These are phyloP conservation scores for Mycena galopus DNA, from an alignment of 768 basidiomycete genomes.

Conservation along the genomic window DNA sequence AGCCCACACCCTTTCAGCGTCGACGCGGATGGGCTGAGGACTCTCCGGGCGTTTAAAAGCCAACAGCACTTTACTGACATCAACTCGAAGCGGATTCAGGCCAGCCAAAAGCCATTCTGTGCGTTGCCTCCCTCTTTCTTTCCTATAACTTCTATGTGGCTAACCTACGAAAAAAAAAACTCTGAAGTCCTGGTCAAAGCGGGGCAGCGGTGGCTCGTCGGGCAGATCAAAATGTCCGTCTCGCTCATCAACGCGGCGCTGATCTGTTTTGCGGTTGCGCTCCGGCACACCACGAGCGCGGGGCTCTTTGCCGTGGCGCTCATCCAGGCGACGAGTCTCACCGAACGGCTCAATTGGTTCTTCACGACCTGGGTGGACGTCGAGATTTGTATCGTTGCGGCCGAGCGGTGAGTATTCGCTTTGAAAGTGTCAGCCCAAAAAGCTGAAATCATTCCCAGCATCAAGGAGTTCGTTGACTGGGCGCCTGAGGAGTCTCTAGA, in stretches of 20 bases:
- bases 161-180: neutral
- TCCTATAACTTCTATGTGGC: neutral
- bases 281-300: slow-evolving; percentile 9
- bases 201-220: slow-evolving; percentile 16
- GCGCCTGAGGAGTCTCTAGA: slow-evolving; percentile 13
- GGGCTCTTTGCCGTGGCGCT: slow-evolving; percentile 23
- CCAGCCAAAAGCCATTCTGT: slow-evolving; percentile 21
- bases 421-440: neutral
- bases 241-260: slow-evolving; percentile 16
- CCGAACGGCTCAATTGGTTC: slow-evolving; percentile 25
- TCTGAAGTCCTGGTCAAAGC: slow-evolving; percentile 15
- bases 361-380: slow-evolving; percentile 24
- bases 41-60: slow-evolving; percentile 12
- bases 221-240: slow-evolving; percentile 20
- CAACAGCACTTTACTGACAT: slow-evolving; percentile 17
- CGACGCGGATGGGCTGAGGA: slow-evolving; percentile 12
- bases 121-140: neutral
- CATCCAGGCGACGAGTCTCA: slow-evolving; percentile 24
- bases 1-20: neutral
- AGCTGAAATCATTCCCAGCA: neutral
- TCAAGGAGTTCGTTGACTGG: slow-evolving; percentile 22
- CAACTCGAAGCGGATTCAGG: slow-evolving; percentile 18
- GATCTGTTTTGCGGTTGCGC: slow-evolving; percentile 17
- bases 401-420: slow-evolving; percentile 13
- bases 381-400: slow-evolving; percentile 22